These are phyloP conservation scores for Actinidia arguta DNA, from an alignment of 179 eudicot genomes.

Conservation along the genomic window DNA sequence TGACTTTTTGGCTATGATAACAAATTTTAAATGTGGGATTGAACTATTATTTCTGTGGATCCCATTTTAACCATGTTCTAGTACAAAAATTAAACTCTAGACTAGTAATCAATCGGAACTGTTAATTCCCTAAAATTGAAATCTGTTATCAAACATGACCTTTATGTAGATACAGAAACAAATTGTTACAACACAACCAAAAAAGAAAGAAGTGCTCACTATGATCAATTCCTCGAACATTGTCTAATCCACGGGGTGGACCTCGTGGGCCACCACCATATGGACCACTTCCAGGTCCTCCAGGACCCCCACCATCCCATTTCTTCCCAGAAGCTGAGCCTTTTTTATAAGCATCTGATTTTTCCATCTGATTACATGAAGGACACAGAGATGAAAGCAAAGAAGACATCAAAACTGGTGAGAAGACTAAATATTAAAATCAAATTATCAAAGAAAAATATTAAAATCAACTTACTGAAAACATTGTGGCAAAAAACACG, in stretches of 20 bases:
- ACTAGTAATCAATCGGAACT: too few relatives aligned
- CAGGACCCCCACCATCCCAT: constrained; percentile 92
- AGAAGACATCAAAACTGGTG: background rate
- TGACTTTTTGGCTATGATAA: too few relatives aligned
- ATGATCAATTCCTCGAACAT: constrained; percentile 91
- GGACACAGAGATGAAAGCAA: background rate
- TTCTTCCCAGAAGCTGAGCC: constrained; percentile 80
- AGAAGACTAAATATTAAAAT: too few relatives aligned
- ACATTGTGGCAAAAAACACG: constrained; percentile 55
- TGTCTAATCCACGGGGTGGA: constrained; percentile 88
- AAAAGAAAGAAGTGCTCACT: constrained; percentile 54
- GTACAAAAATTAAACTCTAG: too few relatives aligned
- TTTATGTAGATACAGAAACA: background rate
- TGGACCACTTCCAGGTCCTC: constrained; percentile 71
- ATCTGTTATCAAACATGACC: too few relatives aligned
- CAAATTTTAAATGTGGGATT: too few relatives aligned
- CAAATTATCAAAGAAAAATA: too few relatives aligned
- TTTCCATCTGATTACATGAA: constrained; percentile 69
- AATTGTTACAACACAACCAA: background rate
- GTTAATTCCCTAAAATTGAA: too few relatives aligned
- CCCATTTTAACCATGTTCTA: too few relatives aligned
- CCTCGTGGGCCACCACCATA: constrained; percentile 94
- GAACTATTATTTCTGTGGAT: too few relatives aligned
- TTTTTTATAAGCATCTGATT: constrained; percentile 84
- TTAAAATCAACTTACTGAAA: constrained; percentile 52